Evolutionary conservation across 140 eudicot genomes (phyloP), one percentile per base, ranked within the genome.

Genomic region (Ambrosia hybrid): DNA sequence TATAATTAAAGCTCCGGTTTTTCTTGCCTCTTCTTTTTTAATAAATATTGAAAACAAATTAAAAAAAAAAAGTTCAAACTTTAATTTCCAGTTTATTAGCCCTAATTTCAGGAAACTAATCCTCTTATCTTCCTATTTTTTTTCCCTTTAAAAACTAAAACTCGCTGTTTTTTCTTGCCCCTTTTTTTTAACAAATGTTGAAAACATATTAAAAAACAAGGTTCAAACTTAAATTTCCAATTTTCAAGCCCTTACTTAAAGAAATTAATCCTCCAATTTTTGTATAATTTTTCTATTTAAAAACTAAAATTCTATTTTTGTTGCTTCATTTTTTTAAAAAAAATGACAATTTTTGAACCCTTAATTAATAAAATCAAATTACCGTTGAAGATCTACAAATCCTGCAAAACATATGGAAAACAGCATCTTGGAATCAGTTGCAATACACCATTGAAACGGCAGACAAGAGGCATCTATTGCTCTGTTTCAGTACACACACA

Each of bases 341-440:
- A 46, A 38, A 38, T 38, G 2, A 4, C 43, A 7, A 41, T 41
- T 49, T 49, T 10, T 49, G 4, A 49, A 49, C n/a, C 55, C 55
- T n/a, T 8, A 49, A 49, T 9, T 49, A 49, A 30, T 30, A 4
- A 49, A 49, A 78, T 45, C 12, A 16, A 43, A 66, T 77, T 70
- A 65, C 82, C 78, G 82, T 75, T 82, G 80, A 73, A 85, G 71
- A 65, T 82, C 57, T 70, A 73, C 38, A 76, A 57, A 39, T 56
- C 80, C 92, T 81, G 89, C 89, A 91, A 76, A 72, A 77, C 75
- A 76, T 30, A 87, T 83, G 51, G 84, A 87, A 87, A 90, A 89
- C 91, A 89, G 91, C 95, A 90, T 89, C 93, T 87, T 70, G 87
- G 81, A 82, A 85, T 89, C 85, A 89, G 98, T 85, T 81, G 72